These are phyloP conservation scores for Colletotrichum sp. DNA, from an alignment of 2,329 filamentous ascomycete species.

Conservation along the genomic window DNA sequence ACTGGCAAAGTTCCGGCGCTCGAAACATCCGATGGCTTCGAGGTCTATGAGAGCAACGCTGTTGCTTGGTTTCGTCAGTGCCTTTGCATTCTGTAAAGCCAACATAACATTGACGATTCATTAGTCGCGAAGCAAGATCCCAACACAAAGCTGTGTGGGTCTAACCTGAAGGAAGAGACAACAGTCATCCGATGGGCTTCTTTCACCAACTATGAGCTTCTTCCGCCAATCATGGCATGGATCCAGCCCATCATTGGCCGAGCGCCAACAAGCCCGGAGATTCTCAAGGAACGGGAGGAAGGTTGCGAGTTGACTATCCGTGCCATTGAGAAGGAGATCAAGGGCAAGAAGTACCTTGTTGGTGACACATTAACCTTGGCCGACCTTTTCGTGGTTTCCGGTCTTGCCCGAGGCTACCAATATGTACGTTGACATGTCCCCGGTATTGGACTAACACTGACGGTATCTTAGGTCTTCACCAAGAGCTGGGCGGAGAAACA, in stretches of 20 bases:
- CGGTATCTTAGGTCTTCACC: not conserved
- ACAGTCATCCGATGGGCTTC: not conserved
- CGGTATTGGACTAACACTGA: not conserved
- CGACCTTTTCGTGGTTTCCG: not conserved
- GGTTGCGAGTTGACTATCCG: not conserved
- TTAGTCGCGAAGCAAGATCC: not conserved
- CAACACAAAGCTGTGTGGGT: not conserved
- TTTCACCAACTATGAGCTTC: not conserved
- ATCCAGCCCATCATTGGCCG: not conserved
- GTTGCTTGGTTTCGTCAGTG: not conserved
- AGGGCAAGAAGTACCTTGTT: not conserved
- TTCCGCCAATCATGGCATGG: not conserved
- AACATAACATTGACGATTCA: not conserved
- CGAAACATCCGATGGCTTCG: not conserved
- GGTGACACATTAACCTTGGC: not conserved
- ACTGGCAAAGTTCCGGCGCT: not conserved
- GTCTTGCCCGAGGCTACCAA: not conserved
- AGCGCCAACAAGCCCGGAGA: not conserved
- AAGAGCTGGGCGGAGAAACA: not conserved
- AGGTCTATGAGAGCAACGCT: not conserved
- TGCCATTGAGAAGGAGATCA: not conserved
- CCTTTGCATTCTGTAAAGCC: accelerated
- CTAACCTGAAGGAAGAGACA: not conserved
- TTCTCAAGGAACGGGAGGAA: not conserved
- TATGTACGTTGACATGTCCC: not conserved